Conservation (phyloP, 108 stramenopile species). For the Mayamaea pseudoterrestris region DNA sequence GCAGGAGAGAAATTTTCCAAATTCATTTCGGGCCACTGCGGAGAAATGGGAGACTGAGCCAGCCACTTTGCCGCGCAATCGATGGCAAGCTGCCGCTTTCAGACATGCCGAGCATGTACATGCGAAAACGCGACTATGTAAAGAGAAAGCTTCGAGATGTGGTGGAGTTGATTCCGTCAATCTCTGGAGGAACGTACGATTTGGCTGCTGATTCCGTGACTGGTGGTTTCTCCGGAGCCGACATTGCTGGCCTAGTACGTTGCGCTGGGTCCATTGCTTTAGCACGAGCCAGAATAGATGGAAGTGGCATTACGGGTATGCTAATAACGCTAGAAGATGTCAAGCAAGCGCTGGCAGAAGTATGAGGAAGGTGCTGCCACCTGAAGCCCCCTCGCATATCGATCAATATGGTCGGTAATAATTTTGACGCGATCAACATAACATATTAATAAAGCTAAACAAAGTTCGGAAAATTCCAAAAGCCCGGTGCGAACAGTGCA, state of each 20-base stretch:
- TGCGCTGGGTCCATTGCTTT: slow-evolving; percentile 75
- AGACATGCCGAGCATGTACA: neutral
- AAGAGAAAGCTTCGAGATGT: neutral
- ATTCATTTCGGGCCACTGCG: slow-evolving; percentile 59
- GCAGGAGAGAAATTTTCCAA: slow-evolving; percentile 54
- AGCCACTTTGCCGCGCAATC: slow-evolving; percentile 47
- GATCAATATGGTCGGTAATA: too few relatives aligned
- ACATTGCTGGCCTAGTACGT: slow-evolving; percentile 79
- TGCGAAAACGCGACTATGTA: neutral
- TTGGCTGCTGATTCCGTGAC: slow-evolving; percentile 51
- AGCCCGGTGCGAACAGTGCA: too few relatives aligned
- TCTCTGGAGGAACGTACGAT: slow-evolving; percentile 23
- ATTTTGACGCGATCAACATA: too few relatives aligned
- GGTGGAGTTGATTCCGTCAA: too few relatives aligned
- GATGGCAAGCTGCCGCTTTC: slow-evolving; percentile 34
- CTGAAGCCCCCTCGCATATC: too few relatives aligned
- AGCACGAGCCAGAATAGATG: slow-evolving; percentile 40
- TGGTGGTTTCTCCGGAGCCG: slow-evolving; percentile 77
- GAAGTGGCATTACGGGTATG: slow-evolving; percentile 48
- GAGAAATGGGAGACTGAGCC: slow-evolving; percentile 37
- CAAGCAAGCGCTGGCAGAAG: slow-evolving; percentile 50
- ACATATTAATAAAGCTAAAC: too few relatives aligned
- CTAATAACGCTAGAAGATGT: slow-evolving; percentile 74
- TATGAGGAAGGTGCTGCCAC: slow-evolving; percentile 15
- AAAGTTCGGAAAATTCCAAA: too few relatives aligned